A percentile compares a stretch with the other conserved stretches of the same genome.
Evolutionary conservation across 345 rosid species (phyloP).

Genomic region (Dipteronia dyeriana): DNA sequence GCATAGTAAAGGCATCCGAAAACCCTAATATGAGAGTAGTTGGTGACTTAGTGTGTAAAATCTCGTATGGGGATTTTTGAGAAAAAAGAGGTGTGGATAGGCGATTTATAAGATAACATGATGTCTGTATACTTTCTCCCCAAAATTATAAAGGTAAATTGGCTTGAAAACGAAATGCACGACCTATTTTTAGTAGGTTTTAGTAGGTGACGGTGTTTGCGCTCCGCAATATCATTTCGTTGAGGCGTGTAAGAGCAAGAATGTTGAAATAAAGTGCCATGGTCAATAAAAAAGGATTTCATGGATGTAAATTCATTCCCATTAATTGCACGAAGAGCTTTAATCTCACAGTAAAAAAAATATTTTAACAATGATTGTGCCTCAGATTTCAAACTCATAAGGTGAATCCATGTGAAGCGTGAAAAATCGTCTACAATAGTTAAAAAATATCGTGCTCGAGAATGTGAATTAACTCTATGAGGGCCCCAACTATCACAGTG

Average conservation of each 20-base stretch:
- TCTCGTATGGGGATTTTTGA: too few species aligned
- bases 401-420: neutral
- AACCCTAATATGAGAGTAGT: too few species aligned
- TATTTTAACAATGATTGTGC: neutral
- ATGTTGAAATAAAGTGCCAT: slow-evolving; percentile 4
- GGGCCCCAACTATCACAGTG: too few species aligned
- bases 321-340: neutral
- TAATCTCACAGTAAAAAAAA: neutral
- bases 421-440: slow-evolving; percentile 13
- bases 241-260: slow-evolving; percentile 14
- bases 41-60: too few species aligned
- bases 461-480: neutral
- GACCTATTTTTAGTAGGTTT: too few species aligned
- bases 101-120: too few species aligned
- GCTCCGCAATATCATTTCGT: neutral
- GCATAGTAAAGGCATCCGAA: too few species aligned
- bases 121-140: too few species aligned
- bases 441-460: neutral
- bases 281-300: neutral
- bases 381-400: slow-evolving; percentile 14
- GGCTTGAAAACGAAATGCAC: too few species aligned
- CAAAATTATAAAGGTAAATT: too few species aligned
- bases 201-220: slow-evolving; percentile 1
- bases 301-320: neutral
- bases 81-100: too few species aligned